Base-by-base conservation (phyloP, 345 rosid species). In the Boechera stricta region DNA sequence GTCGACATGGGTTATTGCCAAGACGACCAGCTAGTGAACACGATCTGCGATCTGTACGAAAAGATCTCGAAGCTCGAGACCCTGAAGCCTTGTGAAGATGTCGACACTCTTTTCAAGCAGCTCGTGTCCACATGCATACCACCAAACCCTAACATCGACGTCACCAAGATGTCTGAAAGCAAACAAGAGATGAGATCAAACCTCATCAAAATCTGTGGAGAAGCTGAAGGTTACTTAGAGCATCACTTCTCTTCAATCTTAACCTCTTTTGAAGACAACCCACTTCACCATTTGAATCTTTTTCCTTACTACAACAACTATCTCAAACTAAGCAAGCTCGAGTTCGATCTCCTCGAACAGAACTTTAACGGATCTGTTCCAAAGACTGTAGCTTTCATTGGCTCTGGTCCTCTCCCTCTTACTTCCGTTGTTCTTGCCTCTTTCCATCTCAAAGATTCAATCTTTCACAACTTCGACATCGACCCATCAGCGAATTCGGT, bases 371-470 rank as follows among this genome's bases (percentile, higher is more conserved):
- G 84, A 0, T 69, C 60, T 60, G 78, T 68, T 47, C 96, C 91
- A 5, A 76, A 9, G 80, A 83, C 77, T n/a, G 68, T 94, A 9
- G 98, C 98, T 61, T 94, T 94, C 36, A 58, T 94, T 28, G 97
- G 98, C 31, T 94, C 98, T 2, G 97, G 98, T 26, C 96, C 97
- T 12, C 91, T 94, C 15, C 98, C 98, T 4, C 82, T 94, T 5
- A 89, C 97, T 21, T 87, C 98, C 0, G 79, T 94, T 11, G 94
- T 94, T 10, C 72, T 94, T 29, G 97, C 98, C 33, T 57, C 81
- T 35, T 80, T 80, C 28, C 92, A 91, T 75, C 87, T 94, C 44
- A 72, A 87, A 10, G 73, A 67, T 28, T 76, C 93, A 3, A 10
- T 67, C 36, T 90, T 94, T 80, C 91, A 91, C 77, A 94, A 94